Evolutionary conservation across 176 grass and related monocot species (phyloP).

Genomic region (Bothriochloa decipiens): DNA sequence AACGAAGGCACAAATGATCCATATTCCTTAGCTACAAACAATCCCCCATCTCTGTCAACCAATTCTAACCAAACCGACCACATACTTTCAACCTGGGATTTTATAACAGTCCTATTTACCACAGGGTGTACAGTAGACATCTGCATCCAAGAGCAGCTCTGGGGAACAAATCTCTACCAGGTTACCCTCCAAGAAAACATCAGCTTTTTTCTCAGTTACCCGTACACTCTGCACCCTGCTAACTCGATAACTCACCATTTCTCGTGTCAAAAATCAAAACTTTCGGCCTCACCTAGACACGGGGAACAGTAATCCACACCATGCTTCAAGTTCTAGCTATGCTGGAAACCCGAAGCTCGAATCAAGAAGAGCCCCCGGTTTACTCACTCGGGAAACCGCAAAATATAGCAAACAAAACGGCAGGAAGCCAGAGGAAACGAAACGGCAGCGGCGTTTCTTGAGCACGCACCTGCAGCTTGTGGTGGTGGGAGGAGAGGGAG

Average conservation of each 20-base stretch:
- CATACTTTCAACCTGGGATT: not conserved
- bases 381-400: not conserved
- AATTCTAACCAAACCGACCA: not conserved
- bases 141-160: not conserved
- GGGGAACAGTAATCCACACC: not conserved
- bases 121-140: not conserved
- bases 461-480: conserved; percentile 40
- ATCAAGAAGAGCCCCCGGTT: not conserved
- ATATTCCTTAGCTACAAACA: not conserved
- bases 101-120: not conserved
- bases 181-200: not conserved
- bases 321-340: not conserved
- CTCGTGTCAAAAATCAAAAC: conserved; percentile 5
- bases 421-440: not conserved
- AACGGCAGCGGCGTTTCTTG: not conserved
- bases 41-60: conserved; percentile 5
- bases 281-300: not conserved
- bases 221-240: not conserved
- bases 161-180: not conserved
- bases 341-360: not conserved
- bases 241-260: not conserved
- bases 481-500: conserved; percentile 39
- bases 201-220: not conserved
- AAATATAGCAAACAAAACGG: not conserved
- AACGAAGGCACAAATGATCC: not conserved